Percentiles rank a stretch among this genome's conserved stretches.
Conservation (phyloP, 192 early-diverging fungal genomes). For the Geosiphon pyriformis region DNA sequence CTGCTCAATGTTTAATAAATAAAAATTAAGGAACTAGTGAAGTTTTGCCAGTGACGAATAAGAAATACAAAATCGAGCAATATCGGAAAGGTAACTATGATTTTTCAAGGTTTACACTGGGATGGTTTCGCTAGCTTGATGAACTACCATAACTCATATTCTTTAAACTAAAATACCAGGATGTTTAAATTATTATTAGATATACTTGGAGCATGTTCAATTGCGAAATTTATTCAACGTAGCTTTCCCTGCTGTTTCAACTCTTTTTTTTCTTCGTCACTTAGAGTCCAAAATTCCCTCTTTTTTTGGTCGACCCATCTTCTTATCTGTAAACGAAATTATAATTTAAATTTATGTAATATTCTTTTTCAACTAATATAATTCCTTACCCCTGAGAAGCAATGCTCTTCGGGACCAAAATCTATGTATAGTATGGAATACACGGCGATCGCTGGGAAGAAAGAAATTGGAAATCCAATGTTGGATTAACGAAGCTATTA, state of each 20-base stretch:
- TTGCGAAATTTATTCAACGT: background rate
- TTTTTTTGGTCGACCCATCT: background rate
- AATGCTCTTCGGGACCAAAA: background rate
- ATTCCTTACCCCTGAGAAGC: background rate
- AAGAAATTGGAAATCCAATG: too few species aligned
- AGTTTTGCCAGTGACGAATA: too few species aligned
- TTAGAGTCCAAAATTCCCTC: background rate
- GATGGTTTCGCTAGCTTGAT: background rate
- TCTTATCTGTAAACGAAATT: background rate
- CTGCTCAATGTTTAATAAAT: background rate
- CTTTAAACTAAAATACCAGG: too few species aligned
- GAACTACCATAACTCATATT: background rate
- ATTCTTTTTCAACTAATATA: too few species aligned
- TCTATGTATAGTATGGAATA: background rate
- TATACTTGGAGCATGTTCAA: too few species aligned
- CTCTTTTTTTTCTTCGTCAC: slow-evolving; percentile 3
- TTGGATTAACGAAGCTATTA: too few species aligned
- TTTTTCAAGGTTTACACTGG: too few species aligned
- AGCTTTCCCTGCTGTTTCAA: slow-evolving; percentile 9
- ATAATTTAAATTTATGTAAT: too few species aligned
- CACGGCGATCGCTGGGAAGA: background rate
- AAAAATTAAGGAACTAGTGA: too few species aligned
- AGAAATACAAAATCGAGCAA: too few species aligned
- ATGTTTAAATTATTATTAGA: too few species aligned
- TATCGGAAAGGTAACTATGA: too few species aligned